Conservation (phyloP, 2,329 filamentous ascomycete genomes). For the Curvularia lunata region DNA sequence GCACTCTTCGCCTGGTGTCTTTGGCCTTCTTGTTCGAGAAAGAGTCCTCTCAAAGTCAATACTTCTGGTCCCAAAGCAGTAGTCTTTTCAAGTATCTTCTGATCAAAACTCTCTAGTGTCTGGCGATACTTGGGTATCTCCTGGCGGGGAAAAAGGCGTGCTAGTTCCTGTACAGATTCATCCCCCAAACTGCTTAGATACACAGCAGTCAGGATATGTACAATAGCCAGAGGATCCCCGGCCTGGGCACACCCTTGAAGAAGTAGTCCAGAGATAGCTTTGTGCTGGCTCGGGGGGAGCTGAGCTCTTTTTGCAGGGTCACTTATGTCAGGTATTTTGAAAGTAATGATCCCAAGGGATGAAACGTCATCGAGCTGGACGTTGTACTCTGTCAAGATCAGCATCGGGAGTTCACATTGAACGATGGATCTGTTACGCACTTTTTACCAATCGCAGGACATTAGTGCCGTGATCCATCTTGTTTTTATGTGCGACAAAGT, state of each 20-base stretch:
- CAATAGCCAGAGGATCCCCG: conserved; percentile 36
- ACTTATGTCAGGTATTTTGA: conserved; percentile 33
- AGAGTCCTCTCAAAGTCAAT: conserved; percentile 39
- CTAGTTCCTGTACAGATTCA: conserved; percentile 21
- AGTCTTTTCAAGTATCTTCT: conserved; percentile 18
- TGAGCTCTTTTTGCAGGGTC: conserved; percentile 25
- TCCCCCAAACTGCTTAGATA: conserved; percentile 24
- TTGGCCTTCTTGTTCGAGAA: conserved; percentile 37
- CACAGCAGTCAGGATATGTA: conserved; percentile 39
- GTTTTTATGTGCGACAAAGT: conserved; percentile 32
- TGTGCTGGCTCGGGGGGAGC: conserved; percentile 36
- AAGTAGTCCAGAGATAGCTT: conserved; percentile 23
- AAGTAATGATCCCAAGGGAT: conserved; percentile 34
- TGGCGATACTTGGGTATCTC: conserved; percentile 29
- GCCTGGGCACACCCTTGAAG: conserved; percentile 39
- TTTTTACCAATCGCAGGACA: conserved; percentile 26
- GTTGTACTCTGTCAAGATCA: conserved; percentile 34
- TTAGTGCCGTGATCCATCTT: conserved; percentile 28
- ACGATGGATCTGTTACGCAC: conserved; percentile 20
- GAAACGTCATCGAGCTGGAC: conserved; percentile 32
- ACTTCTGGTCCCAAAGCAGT: conserved; percentile 29
- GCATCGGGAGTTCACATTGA: neutral
- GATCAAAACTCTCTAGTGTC: conserved; percentile 28
- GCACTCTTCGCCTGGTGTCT: conserved; percentile 24
- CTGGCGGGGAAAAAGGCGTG: conserved; percentile 23